A percentile compares a stretch with the other conserved stretches of the same genome.
Conservation (phyloP, 164 flowering plant genomes). For the Piper betle region DNA sequence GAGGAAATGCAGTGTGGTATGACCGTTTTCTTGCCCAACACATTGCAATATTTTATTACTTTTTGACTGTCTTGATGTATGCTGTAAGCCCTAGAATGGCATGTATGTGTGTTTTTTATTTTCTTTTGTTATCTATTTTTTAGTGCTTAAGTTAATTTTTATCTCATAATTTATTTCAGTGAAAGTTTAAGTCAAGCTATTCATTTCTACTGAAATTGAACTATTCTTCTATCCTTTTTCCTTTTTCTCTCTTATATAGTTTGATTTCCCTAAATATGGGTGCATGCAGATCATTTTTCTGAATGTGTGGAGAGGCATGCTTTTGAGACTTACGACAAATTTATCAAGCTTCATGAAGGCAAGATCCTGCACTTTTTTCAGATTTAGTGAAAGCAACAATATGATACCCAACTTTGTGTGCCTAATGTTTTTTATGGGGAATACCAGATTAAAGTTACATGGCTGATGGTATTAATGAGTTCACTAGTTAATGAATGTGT, state of each 20-base stretch:
- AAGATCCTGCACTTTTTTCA: background rate
- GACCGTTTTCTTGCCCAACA: constrained; percentile 96
- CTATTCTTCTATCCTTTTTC: too few relatives aligned
- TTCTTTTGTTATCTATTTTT: background rate
- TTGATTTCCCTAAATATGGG: background rate
- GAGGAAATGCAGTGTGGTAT: constrained; percentile 89
- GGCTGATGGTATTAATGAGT: background rate
- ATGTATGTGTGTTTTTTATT: constrained; percentile 39
- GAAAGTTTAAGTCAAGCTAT: background rate
- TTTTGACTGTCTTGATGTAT: constrained; percentile 90
- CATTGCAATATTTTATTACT: constrained; percentile 72
- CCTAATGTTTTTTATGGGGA: too few relatives aligned
- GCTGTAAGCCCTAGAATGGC: constrained; percentile 95
- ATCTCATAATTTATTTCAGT: too few relatives aligned
- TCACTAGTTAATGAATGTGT: too few relatives aligned
- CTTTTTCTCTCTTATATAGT: too few relatives aligned
- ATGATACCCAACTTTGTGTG: background rate
- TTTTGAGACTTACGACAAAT: constrained; percentile 85
- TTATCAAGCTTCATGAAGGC: constrained; percentile 83
- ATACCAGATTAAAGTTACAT: too few relatives aligned
- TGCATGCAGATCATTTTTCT: constrained; percentile 79
- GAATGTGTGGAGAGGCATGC: constrained; percentile 97
- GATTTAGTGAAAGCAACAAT: background rate
- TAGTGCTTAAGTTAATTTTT: too few relatives aligned
- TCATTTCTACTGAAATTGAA: background rate